phyloP scores from a whole-genome alignment of 2,329 filamentous ascomycete genomes.

The Arthrocladium fulminans region DNA sequence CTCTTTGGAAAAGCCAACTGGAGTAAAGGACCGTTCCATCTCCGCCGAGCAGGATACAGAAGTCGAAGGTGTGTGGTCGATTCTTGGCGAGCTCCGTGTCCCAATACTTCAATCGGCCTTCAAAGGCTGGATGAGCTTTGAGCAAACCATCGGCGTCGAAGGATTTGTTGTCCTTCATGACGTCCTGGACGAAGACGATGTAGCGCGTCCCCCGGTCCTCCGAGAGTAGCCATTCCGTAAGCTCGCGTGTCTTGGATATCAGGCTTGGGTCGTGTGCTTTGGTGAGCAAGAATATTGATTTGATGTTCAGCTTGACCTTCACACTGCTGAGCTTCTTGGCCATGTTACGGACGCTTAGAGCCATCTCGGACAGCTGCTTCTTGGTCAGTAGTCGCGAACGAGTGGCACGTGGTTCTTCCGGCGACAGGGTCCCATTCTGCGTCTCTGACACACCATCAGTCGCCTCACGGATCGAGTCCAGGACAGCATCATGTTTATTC shows the following conservation, averaged over 20 bases:
- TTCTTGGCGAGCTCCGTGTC: conserved; percentile 65
- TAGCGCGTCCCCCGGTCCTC: conserved; percentile 59
- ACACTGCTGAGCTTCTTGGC: conserved; percentile 79
- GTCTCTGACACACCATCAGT: conserved; percentile 4
- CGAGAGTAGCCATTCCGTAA: conserved; percentile 72
- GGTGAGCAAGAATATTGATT: conserved; percentile 76
- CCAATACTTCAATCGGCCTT: conserved; percentile 69
- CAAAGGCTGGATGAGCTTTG: conserved; percentile 48
- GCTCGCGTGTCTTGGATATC: conserved; percentile 65
- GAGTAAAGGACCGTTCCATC: conserved; percentile 94
- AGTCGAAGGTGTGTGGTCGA: conserved; percentile 82
- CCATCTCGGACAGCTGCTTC: conserved; percentile 92
- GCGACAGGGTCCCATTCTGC: conserved; percentile 9
- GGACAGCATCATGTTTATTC: conserved; percentile 11
- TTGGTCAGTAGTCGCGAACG: conserved; percentile 79
- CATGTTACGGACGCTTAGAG: conserved; percentile 84
- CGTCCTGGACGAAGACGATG: conserved; percentile 72
- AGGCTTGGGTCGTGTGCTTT: conserved; percentile 83
- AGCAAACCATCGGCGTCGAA: conserved; percentile 67
- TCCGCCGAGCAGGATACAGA: conserved; percentile 82
- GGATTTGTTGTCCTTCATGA: conserved; percentile 57
- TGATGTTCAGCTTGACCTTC: conserved; percentile 70
- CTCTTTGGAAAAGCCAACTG: conserved; percentile 91
- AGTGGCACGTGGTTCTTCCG: conserved; percentile 34
- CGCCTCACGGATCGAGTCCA: conserved; percentile 19